A percentile compares a stretch with the other conserved stretches of the same genome.
Evolutionary conservation across 352 stramenopile genomes (phyloP).

Genomic region (Pythium insidiosum): DNA sequence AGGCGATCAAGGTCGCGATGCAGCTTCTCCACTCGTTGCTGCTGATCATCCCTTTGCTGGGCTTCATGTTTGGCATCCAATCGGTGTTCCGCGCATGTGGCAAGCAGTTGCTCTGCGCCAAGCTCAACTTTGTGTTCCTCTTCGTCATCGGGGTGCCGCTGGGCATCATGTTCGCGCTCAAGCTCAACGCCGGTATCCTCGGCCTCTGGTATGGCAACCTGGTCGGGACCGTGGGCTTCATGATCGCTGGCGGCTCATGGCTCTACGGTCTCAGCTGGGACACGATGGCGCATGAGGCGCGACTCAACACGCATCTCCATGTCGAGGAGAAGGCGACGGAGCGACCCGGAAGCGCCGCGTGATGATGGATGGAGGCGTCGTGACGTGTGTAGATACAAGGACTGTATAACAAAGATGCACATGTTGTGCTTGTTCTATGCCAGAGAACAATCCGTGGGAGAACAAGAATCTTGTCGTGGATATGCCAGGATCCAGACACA

Average conservation of each 20-base stretch:
- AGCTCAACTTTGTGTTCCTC: constrained; percentile 45
- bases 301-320: constrained; percentile 28
- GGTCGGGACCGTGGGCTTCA: constrained; percentile 29
- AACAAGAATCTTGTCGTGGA: too few species aligned
- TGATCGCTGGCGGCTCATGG: constrained; percentile 26
- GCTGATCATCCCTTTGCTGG: constrained; percentile 26
- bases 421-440: too few species aligned
- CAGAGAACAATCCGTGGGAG: too few species aligned
- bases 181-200: constrained; percentile 26
- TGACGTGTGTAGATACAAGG: too few species aligned
- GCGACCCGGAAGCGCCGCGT: too few species aligned
- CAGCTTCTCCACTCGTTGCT: constrained; percentile 25
- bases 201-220: constrained; percentile 55
- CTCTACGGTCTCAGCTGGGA: constrained; percentile 42
- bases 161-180: constrained; percentile 29
- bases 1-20: constrained; percentile 17
- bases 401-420: too few species aligned
- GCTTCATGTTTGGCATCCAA: constrained; percentile 30
- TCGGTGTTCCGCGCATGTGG: constrained; percentile 37
- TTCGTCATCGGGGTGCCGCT: constrained; percentile 40
- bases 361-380: too few species aligned
- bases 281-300: constrained; percentile 35
- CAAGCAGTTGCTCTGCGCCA: constrained; percentile 35
- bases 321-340: constrained; percentile 6
- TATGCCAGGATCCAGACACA: too few species aligned